phyloP scores from a whole-genome alignment of 805 yeast species.

The Candida ovalis region DNA sequence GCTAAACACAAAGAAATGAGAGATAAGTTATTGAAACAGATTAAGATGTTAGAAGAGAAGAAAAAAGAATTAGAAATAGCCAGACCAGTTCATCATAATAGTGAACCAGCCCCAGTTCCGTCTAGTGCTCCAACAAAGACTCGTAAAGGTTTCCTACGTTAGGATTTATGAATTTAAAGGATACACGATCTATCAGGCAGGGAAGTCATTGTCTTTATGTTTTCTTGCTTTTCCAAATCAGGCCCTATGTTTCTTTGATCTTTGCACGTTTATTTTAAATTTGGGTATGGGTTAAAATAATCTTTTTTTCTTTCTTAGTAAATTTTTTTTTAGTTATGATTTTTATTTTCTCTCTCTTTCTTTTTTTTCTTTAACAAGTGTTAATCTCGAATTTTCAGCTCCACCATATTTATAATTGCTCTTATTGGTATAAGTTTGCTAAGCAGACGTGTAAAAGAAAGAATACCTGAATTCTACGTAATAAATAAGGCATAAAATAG shows the following conservation, averaged over 20 bases:
- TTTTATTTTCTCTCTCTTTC: not conserved
- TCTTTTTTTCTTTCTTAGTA: not conserved
- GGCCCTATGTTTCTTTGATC: not conserved
- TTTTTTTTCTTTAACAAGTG: not conserved
- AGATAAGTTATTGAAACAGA: slow-evolving; percentile 84
- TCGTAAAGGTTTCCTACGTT: slow-evolving; percentile 79
- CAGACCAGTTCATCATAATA: slow-evolving; percentile 44
- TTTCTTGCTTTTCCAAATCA: not conserved
- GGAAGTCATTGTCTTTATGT: no score
- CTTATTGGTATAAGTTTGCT: no score
- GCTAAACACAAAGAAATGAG: slow-evolving; percentile 96
- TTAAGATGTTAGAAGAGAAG: slow-evolving; percentile 86
- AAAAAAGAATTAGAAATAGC: slow-evolving; percentile 70
- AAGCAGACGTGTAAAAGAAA: no score
- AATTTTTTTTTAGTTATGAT: not conserved
- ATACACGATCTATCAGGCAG: no score
- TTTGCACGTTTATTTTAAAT: not conserved
- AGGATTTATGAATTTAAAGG: not conserved
- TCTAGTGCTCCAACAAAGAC: slow-evolving; percentile 51
- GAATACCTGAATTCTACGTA: no score
- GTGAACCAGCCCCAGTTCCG: slow-evolving; percentile 32
- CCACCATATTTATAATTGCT: no score
- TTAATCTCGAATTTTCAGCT: not conserved
- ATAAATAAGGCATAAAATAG: no score
- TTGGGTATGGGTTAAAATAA: not conserved